Base-by-base conservation (phyloP, 345 rosid species). In the Linum usitatissimum region DNA sequence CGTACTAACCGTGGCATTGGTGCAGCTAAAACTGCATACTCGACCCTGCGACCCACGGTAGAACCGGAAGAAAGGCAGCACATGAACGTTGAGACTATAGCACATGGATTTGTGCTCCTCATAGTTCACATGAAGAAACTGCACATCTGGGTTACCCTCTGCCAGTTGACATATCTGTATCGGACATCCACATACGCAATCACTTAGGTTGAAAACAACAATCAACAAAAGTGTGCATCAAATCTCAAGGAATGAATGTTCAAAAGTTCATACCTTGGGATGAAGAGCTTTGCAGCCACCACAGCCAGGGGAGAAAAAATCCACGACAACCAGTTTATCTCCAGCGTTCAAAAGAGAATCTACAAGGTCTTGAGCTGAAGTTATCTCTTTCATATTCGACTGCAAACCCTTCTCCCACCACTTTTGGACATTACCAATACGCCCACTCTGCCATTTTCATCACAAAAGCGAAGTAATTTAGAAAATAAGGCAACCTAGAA, bases 201-300 rank as follows among this genome's bases (percentile, higher is more conserved):
- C 51, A 10, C 17, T 45, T 45, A 45, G 51, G 1, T 7, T 13
- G 0, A 10, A 45, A 9, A 45, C 14, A 45, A 45, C 51, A 10
- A 45, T 34, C 3, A 34, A 34, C 5, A 34, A 7, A 34, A 34
- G 8, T 34, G 38, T 23, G 48, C 10, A 12, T 40, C 8, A 40
- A 40, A 40, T 40, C 8, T 6, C 48, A 40, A 7, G 13, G 68
- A 5, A 60, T 34, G 6, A 5, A 9, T 23, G 6, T 53, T 10
- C 10, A 18, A 5, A 30, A 30, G 6, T 28, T 64, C 51, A 45
- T 77, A 87, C 95, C 91, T 93, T 93, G 30, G 97, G 96, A 77
- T 93, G 99, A 54, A 93, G 94, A 75, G 96, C 85, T 73, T 75
- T 93, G 78, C 99, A 93, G 66, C 99, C 97, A 17, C 99, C 94